Evolutionary conservation across 768 basidiomycete species (phyloP), one percentile per base, ranked within the genome.

Genomic region (Lactifluus pinguis): DNA sequence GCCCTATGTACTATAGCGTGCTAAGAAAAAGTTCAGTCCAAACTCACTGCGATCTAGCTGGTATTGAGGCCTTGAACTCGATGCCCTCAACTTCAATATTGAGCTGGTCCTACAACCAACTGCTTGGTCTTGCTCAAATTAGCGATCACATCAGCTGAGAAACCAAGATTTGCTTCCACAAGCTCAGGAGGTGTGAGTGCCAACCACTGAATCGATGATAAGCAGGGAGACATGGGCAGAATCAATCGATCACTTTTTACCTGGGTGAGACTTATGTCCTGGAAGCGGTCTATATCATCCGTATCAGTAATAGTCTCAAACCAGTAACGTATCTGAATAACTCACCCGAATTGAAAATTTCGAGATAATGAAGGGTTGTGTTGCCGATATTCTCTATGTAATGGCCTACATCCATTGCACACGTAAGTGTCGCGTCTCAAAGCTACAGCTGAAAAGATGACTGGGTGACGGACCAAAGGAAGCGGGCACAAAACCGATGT

Each of bases 401-500:
- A 65, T 78, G 76, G 30, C 74, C 73, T 72, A 45, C 19, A 34
- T 34, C 32, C 11, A 42, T 10, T 13, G 8, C 5, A 41, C 49
- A 52, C 14, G 17, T 9, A 19, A 11, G 30, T 34, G 6, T 6
- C 14, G 30, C 29, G 6, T 6, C 4, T 17, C 3, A 14, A 9
- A 39, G n/a, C 6, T n/a, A 29, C 34, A 2, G 4, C 19, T 11
- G 42, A 9, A 42, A 3, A 34, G 32, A 34, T 9, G 9, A 57
- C 10, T 10, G 5, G 7, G 14, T 25, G 19, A 32, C 72, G 55
- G 64, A 81, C 82, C 83, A 70, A 79, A 81, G 1, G 80, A 75
- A 7, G 81, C 77, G 19, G 84, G 83, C 42, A 85, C 76, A 60
- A 83, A 85, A 14, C 81, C 82, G 54, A 85, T 76, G 65, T 86